Percentiles rank a stretch among this genome's conserved stretches.
Evolutionary conservation across 1,284 basidiomycete species (phyloP).

Genomic region (Ceratobasidium sp.): DNA sequence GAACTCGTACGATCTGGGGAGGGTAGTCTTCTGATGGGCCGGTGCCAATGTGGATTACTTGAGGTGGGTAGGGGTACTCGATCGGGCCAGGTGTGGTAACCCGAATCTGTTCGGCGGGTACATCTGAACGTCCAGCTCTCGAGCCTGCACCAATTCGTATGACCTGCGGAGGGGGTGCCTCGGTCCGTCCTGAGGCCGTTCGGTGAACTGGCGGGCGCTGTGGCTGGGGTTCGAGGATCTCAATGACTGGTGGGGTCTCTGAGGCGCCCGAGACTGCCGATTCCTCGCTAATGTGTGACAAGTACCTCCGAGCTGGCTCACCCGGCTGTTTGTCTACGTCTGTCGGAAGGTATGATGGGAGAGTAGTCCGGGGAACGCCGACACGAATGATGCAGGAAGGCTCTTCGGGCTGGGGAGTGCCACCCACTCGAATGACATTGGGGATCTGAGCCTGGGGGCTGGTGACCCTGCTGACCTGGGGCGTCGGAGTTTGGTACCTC

Average conservation of each 20-base stretch:
- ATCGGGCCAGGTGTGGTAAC: conserved; percentile 8
- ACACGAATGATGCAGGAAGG: conserved; percentile 29
- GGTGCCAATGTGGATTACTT: conserved; percentile 32
- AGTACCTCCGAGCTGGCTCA: background rate
- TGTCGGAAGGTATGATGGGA: conserved; percentile 27
- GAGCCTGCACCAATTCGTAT: conserved; percentile 13
- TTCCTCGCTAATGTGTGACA: conserved; percentile 32
- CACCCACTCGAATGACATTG: conserved; percentile 29
- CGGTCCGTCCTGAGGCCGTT: conserved; percentile 1
- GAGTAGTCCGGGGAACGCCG: conserved; percentile 11
- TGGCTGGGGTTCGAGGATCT: background rate
- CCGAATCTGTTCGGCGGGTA: conserved; percentile 15
- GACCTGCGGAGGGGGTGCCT: conserved; percentile 28
- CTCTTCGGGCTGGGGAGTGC: conserved; percentile 32
- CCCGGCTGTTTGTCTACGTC: conserved; percentile 2
- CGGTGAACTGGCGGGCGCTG: background rate
- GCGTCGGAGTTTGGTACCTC: conserved; percentile 12
- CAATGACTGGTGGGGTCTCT: conserved; percentile 35
- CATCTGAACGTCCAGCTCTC: conserved; percentile 9
- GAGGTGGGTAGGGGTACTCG: conserved; percentile 29
- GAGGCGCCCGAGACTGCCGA: conserved; percentile 18
- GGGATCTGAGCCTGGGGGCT: conserved; percentile 22
- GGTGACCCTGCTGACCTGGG: conserved; percentile 22
- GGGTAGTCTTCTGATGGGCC: background rate
- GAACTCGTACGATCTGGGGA: conserved; percentile 24